Conservation (phyloP, 805 yeast species). For the Wickerhamomyces xylosicus region DNA sequence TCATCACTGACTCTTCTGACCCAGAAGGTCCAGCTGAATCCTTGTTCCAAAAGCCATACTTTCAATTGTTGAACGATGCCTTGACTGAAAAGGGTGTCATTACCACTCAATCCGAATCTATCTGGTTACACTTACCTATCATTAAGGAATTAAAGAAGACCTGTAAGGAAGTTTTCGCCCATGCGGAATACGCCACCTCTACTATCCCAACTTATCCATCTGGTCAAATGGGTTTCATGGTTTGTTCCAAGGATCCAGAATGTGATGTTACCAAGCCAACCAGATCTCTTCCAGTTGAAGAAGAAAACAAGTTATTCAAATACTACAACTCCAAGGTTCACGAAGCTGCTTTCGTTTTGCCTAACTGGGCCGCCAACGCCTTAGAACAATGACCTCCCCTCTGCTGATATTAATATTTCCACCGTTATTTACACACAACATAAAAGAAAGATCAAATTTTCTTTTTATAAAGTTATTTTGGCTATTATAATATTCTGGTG, state of each 20-base stretch:
- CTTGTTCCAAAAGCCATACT: conserved; percentile 87
- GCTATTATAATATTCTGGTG: too few species aligned
- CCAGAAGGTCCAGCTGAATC: conserved; percentile 98
- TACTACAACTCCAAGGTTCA: conserved; percentile 84
- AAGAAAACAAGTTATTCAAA: conserved; percentile 55
- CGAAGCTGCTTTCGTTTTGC: conserved; percentile 81
- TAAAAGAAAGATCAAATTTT: too few species aligned
- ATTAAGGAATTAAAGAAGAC: conserved; percentile 75
- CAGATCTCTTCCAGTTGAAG: conserved; percentile 50
- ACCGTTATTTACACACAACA: too few species aligned
- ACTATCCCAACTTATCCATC: conserved; percentile 96
- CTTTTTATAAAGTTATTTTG: too few species aligned
- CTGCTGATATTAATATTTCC: too few species aligned
- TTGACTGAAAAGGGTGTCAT: conserved; percentile 89
- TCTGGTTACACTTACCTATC: conserved; percentile 84
- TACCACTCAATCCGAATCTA: conserved; percentile 88
- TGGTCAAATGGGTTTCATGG: conserved; percentile 98
- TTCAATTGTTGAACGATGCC: conserved; percentile 75
- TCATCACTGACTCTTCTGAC: conserved; percentile 94
- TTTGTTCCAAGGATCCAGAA: conserved; percentile 67
- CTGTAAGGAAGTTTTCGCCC: conserved; percentile 80
- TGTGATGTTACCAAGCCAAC: conserved; percentile 61
- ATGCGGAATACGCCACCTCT: conserved; percentile 83
- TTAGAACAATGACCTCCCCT: conserved; percentile 18
- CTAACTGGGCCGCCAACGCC: conserved; percentile 73